Conservation (phyloP, 2,329 filamentous ascomycete species). For the Penicillium oxalicum region DNA sequence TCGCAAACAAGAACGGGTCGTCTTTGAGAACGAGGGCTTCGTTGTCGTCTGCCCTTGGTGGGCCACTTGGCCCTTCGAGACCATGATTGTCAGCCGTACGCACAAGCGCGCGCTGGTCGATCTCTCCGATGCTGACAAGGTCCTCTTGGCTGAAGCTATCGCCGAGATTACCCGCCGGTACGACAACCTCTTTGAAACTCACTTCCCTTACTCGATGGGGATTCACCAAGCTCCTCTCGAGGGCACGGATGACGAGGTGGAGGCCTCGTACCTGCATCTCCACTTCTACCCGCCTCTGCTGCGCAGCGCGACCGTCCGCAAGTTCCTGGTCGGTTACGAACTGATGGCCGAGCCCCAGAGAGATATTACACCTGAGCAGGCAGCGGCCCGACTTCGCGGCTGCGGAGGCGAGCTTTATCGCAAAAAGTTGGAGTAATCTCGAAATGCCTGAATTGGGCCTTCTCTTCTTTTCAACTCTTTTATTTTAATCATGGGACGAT, state of each 20-base stretch:
- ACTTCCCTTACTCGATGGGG: constrained; percentile 94
- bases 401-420: constrained; percentile 82
- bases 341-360: constrained; percentile 96
- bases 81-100: constrained; percentile 77
- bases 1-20: constrained; percentile 73
- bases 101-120: constrained; percentile 84
- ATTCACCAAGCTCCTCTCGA: constrained; percentile 90
- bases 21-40: constrained; percentile 82
- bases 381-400: constrained; percentile 66
- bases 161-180: constrained; percentile 86
- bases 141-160: constrained; percentile 73
- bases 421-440: constrained; percentile 46
- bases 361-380: constrained; percentile 96
- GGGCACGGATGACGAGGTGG: constrained; percentile 73
- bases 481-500: background rate
- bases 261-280: constrained; percentile 87
- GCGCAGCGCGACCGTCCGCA: constrained; percentile 85
- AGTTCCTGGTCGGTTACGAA: constrained; percentile 92
- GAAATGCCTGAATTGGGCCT: no score
- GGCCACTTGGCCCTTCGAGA: constrained; percentile 96
- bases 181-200: constrained; percentile 95
- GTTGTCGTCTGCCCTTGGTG: constrained; percentile 93
- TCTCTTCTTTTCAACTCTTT: no score
- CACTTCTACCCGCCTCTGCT: constrained; percentile 96
- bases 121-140: constrained; percentile 63